Conservation (phyloP, 768 basidiomycete genomes). For the Fibroporia radiculosa region DNA sequence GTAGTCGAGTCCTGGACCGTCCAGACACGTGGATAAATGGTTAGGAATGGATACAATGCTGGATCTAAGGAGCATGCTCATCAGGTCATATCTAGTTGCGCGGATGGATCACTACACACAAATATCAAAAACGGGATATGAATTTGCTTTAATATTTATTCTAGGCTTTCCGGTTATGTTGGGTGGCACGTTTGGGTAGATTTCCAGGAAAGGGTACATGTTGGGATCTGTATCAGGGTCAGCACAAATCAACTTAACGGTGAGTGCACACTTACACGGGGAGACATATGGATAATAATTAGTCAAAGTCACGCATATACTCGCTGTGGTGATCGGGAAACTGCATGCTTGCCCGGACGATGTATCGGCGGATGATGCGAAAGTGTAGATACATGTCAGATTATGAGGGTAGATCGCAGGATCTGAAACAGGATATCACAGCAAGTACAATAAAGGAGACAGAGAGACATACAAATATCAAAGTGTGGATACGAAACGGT, state of each 20-base stretch:
- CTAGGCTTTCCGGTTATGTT: background rate
- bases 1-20: background rate
- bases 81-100: background rate
- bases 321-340: background rate
- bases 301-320: slow-evolving; percentile 7
- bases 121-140: slow-evolving; percentile 15
- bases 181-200: slow-evolving; percentile 15
- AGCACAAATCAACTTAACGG: background rate
- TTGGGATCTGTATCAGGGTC: slow-evolving; percentile 14
- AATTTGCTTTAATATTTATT: background rate
- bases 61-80: slow-evolving; percentile 9
- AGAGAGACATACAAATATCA: background rate
- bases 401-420: slow-evolving; percentile 2
- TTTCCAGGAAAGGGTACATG: slow-evolving; percentile 19
- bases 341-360: background rate
- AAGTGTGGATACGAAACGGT: background rate
- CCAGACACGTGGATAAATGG: slow-evolving; percentile 1
- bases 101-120: slow-evolving; percentile 9
- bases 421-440: background rate
- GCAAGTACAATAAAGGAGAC: background rate
- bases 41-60: slow-evolving; percentile 18
- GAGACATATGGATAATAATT: slow-evolving; percentile 15
- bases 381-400: slow-evolving; percentile 2
- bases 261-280: slow-evolving; percentile 14
- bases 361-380: background rate